Evolutionary conservation across 352 stramenopile species (phyloP).

Genomic region (Phytophthora foliorum): DNA sequence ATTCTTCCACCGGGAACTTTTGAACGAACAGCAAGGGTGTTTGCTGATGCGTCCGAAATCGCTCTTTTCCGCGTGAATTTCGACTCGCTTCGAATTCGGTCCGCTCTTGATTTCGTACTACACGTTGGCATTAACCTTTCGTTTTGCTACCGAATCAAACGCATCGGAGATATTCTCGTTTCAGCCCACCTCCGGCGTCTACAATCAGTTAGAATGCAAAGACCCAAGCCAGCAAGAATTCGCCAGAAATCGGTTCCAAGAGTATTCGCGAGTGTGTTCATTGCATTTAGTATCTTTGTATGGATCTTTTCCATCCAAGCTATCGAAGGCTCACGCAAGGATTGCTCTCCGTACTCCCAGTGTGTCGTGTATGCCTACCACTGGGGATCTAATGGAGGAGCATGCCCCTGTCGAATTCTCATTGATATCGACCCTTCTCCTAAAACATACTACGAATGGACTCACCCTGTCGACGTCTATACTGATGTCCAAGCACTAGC

Average conservation of each 20-base stretch:
- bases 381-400: conserved; percentile 6
- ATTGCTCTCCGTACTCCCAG: conserved; percentile 22
- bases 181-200: neutral
- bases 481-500: conserved; percentile 22
- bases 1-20: conserved; percentile 34
- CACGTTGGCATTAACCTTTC: conserved; percentile 36
- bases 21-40: conserved; percentile 29
- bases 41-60: conserved; percentile 36
- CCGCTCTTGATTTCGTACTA: conserved; percentile 31
- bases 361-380: conserved; percentile 35
- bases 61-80: conserved; percentile 35
- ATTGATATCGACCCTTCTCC: conserved; percentile 31
- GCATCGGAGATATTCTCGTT: conserved; percentile 29
- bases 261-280: conserved; percentile 20
- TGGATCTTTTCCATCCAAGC: conserved; percentile 18
- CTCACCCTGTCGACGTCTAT: conserved; percentile 25
- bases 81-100: conserved; percentile 41
- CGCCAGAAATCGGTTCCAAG: conserved; percentile 26
- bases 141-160: conserved; percentile 41
- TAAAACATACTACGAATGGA: conserved; percentile 31
- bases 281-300: conserved; percentile 24
- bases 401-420: conserved; percentile 33
- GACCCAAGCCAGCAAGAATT: neutral
- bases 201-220: neutral
- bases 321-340: neutral